These are phyloP conservation scores for Fragilaria radians DNA, from an alignment of 108 stramenopile genomes.

Conservation along the genomic window DNA sequence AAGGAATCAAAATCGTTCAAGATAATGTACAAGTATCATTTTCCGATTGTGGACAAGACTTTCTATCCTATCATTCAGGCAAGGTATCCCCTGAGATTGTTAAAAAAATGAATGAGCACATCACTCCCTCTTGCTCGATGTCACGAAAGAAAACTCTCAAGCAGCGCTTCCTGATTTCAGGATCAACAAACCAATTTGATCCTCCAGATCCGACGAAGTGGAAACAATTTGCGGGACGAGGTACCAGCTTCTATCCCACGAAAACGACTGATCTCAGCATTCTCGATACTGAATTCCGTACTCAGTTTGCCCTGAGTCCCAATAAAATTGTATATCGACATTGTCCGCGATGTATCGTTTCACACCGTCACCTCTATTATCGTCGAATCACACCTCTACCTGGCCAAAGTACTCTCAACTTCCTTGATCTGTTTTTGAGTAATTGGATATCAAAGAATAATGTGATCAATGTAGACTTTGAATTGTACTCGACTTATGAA, in stretches of 20 bases:
- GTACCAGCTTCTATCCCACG: background rate
- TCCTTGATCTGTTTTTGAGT: constrained; percentile 29
- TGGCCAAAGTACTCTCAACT: constrained; percentile 11
- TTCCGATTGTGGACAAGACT: background rate
- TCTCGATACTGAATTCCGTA: background rate
- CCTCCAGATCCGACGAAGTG: background rate
- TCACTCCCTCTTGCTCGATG: background rate
- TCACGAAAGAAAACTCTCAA: background rate
- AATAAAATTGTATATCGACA: constrained; percentile 18
- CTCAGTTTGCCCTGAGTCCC: background rate
- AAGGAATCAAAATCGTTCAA: background rate
- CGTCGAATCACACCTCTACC: constrained; percentile 14
- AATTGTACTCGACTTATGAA: constrained; percentile 23
- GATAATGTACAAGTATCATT: background rate
- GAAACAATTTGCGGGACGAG: background rate
- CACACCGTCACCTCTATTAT: constrained; percentile 35
- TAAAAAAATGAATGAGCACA: background rate
- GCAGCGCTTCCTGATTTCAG: background rate
- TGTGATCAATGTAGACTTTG: constrained; percentile 15
- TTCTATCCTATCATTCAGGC: background rate
- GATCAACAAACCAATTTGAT: background rate
- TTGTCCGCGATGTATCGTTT: constrained; percentile 14
- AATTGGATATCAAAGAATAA: constrained; percentile 19
- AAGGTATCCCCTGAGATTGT: background rate
- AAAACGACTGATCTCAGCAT: background rate